Conservation (phyloP, 306 rosid species). For the Pterocarpus santalinus region DNA sequence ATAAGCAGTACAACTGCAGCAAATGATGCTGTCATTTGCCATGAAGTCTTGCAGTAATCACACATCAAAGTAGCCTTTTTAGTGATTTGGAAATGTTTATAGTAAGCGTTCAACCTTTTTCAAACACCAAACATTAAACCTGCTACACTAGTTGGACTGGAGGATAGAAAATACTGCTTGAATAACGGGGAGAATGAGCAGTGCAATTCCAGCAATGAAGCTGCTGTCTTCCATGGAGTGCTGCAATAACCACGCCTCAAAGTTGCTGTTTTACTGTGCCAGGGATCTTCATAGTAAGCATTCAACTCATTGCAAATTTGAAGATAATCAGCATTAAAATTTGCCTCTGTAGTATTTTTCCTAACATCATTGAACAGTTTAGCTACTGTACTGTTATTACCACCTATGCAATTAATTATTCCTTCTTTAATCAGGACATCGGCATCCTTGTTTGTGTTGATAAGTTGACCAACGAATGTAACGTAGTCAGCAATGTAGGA, state of each 20-base stretch:
- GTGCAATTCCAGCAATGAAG: not conserved
- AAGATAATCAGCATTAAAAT: constrained; percentile 5
- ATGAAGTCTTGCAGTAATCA: too few relatives aligned
- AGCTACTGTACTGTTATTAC: not conserved
- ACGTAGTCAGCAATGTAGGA: not conserved
- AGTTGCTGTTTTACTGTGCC: too few relatives aligned
- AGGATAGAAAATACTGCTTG: constrained; percentile 1
- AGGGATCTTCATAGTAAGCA: not conserved
- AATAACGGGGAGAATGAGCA: not conserved
- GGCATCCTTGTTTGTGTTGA: constrained; percentile 14
- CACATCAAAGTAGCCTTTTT: too few relatives aligned
- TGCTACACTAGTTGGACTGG: not conserved
- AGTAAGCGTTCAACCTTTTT: too few relatives aligned
- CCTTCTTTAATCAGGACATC: constrained; percentile 27
- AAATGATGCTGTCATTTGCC: too few relatives aligned
- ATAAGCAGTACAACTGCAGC: too few relatives aligned
- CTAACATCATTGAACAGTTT: not conserved
- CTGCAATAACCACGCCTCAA: not conserved
- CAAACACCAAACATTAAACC: too few relatives aligned
- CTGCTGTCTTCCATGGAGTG: constrained; percentile 1
- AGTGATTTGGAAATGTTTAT: too few relatives aligned
- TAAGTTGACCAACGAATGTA: not conserved
- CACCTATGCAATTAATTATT: constrained; percentile 1
- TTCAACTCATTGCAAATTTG: not conserved
- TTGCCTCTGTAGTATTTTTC: not conserved